phyloP scores from a whole-genome alignment of 2,329 filamentous ascomycete species.

The Talaromyces marneffei region DNA sequence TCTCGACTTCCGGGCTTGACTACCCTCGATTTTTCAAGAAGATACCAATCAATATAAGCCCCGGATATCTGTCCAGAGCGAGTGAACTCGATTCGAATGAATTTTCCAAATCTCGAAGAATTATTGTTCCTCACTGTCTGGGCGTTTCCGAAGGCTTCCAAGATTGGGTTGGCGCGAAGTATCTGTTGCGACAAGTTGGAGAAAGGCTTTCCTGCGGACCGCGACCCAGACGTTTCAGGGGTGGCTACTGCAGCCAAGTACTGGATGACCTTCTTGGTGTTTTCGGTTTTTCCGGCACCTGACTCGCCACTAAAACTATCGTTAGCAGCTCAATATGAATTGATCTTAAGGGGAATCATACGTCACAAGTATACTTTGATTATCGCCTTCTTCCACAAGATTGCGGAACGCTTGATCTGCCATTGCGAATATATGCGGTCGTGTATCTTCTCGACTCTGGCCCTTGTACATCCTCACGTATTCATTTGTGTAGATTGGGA shows the following conservation, averaged over 20 bases:
- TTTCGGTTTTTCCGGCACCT: constrained; percentile 96
- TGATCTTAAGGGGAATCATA: constrained; percentile 31
- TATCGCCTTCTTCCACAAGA: constrained; percentile 86
- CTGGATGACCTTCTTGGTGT: constrained; percentile 99
- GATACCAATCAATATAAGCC: constrained; percentile 97
- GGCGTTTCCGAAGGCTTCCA: constrained; percentile 96
- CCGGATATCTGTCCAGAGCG: constrained; percentile 84
- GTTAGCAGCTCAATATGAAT: background rate
- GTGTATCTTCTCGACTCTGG: constrained; percentile 82
- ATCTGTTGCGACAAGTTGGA: constrained; percentile 95
- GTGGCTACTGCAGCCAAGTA: constrained; percentile 93
- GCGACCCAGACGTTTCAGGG: constrained; percentile 61
- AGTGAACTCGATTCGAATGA: constrained; percentile 94
- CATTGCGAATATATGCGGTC: constrained; percentile 96
- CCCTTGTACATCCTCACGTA: constrained; percentile 99
- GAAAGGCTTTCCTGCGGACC: constrained; percentile 59
- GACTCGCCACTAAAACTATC: constrained; percentile 65
- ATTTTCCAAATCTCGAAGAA: constrained; percentile 96
- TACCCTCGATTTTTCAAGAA: constrained; percentile 95
- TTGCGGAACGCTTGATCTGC: constrained; percentile 95
- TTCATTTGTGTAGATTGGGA: constrained; percentile 93
- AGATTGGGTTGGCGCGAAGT: constrained; percentile 87
- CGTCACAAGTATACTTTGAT: constrained; percentile 96
- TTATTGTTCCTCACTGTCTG: constrained; percentile 98
- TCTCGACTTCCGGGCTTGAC: constrained; percentile 82